Evolutionary conservation across 2,329 filamentous ascomycete genomes (phyloP).

Genomic region (Epichloe aotearoae): DNA sequence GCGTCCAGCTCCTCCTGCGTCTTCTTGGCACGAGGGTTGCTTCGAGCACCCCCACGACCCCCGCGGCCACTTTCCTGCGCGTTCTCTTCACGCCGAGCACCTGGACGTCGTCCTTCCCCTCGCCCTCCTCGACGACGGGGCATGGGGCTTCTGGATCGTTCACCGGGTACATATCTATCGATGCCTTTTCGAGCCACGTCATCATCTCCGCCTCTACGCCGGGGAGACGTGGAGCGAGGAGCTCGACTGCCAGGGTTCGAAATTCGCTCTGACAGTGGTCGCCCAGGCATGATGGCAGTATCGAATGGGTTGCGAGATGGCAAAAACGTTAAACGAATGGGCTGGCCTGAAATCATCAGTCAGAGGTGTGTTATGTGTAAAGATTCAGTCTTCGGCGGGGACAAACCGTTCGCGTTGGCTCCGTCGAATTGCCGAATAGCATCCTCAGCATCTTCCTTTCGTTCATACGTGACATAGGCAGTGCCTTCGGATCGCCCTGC

Average conservation of each 20-base stretch:
- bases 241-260: constrained; percentile 42
- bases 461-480: constrained; percentile 71
- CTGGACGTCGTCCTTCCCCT: constrained; percentile 38
- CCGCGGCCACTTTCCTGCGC: constrained; percentile 23
- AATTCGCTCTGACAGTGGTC: constrained; percentile 48
- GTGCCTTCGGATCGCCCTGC: constrained; percentile 77
- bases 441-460: constrained; percentile 53
- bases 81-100: constrained; percentile 29
- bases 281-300: constrained; percentile 38
- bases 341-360: constrained; percentile 46
- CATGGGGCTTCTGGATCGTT: constrained; percentile 44
- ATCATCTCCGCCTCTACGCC: constrained; percentile 34
- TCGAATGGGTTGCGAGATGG: constrained; percentile 46
- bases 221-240: constrained; percentile 48
- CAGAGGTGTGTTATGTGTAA: neutral
- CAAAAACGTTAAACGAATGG: constrained; percentile 61
- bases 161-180: constrained; percentile 65
- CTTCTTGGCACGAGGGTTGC: constrained; percentile 55
- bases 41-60: constrained; percentile 23
- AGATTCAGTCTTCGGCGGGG: neutral
- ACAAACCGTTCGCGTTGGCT: constrained; percentile 68
- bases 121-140: constrained; percentile 38
- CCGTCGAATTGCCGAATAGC: constrained; percentile 76
- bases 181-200: constrained; percentile 53
- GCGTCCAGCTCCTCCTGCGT: constrained; percentile 85